Evolutionary conservation across 1,284 basidiomycete genomes (phyloP).

Genomic region (Austroboletus olivaceoglutinosus): DNA sequence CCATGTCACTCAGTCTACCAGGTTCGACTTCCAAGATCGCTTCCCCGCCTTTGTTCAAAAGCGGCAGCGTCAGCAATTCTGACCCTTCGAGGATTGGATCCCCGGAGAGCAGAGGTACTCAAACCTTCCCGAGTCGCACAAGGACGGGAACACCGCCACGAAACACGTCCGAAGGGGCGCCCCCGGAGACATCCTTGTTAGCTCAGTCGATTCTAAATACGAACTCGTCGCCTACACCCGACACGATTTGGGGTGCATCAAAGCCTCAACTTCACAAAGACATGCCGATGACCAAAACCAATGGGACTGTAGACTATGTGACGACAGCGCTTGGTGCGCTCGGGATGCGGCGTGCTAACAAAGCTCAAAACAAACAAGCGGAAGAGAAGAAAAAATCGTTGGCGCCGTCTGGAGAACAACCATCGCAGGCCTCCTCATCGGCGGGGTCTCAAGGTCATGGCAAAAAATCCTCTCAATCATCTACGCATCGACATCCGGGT

Average conservation of each 20-base stretch:
- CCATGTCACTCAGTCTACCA: constrained; percentile 17
- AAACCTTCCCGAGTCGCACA: constrained; percentile 9
- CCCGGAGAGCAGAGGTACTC: constrained; percentile 12
- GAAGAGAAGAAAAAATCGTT: constrained; percentile 25
- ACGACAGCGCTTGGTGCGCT: constrained; percentile 26
- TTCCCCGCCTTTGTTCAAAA: constrained; percentile 9
- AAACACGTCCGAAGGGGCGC: constrained; percentile 3
- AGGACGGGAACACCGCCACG: constrained; percentile 7
- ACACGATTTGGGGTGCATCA: constrained; percentile 15
- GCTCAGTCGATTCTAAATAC: constrained; percentile 17
- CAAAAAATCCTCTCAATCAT: constrained; percentile 28
- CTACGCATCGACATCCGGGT: constrained; percentile 65
- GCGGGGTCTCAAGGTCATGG: constrained; percentile 15
- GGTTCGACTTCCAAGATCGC: constrained; percentile 8
- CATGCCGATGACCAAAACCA: constrained; percentile 10
- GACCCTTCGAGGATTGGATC: constrained; percentile 19
- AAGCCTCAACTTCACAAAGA: constrained; percentile 17
- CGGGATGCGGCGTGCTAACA: constrained; percentile 32
- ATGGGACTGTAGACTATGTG: constrained; percentile 22
- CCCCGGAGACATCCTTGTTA: constrained; percentile 7
- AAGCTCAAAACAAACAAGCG: constrained; percentile 15
- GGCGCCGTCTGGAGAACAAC: constrained; percentile 16
- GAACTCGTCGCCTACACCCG: constrained; percentile 4
- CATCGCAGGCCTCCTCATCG: constrained; percentile 9
- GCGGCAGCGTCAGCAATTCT: constrained; percentile 2